These are phyloP conservation scores for Colletotrichum graminicola DNA, from an alignment of 2,329 filamentous ascomycete genomes.

Conservation along the genomic window DNA sequence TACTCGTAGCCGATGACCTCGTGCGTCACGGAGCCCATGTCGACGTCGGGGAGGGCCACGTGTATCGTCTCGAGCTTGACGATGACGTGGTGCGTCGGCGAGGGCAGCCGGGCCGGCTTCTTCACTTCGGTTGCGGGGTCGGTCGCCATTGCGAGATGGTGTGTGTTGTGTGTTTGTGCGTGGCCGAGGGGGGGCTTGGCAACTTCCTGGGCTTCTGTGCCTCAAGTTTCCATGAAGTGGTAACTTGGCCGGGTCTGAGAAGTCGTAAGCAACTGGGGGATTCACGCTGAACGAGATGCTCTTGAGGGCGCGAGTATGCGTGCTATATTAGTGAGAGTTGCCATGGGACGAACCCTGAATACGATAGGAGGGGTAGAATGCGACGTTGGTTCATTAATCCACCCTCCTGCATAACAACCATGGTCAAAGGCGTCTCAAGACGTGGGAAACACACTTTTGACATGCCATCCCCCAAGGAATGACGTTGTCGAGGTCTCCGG, in stretches of 20 bases:
- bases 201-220: background rate
- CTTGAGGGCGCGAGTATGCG: background rate
- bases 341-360: background rate
- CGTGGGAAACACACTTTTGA: background rate
- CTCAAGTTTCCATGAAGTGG: background rate
- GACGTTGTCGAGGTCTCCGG: background rate
- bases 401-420: background rate
- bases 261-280: background rate
- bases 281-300: background rate
- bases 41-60: constrained; percentile 32
- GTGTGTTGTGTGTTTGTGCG: background rate
- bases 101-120: constrained; percentile 33
- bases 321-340: background rate
- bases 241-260: background rate
- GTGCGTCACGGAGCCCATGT: constrained; percentile 34
- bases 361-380: background rate
- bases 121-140: constrained; percentile 32
- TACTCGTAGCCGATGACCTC: constrained; percentile 42
- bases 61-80: constrained; percentile 44
- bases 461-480: background rate
- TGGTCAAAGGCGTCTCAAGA: background rate
- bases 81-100: constrained; percentile 40
- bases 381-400: background rate
- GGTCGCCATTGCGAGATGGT: constrained; percentile 32
- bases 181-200: background rate